These are phyloP conservation scores for Ilex paraguariensis DNA, from an alignment of 305 asterid genomes.

Conservation along the genomic window DNA sequence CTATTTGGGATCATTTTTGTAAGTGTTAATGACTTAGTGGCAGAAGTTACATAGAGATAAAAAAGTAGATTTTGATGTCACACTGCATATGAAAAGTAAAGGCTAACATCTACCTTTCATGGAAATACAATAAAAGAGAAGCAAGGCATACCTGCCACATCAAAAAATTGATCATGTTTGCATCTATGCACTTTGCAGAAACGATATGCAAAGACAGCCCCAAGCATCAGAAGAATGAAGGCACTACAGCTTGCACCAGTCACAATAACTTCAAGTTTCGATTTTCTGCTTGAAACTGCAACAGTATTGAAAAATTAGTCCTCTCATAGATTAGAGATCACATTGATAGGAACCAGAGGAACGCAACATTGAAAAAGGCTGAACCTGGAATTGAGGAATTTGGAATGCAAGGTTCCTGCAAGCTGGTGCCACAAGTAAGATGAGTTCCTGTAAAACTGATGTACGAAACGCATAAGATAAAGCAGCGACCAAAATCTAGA, in stretches of 20 bases:
- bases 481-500: constrained; percentile 2
- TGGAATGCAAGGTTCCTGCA: constrained; percentile 67
- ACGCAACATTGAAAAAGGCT: neutral
- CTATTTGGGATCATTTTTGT: too few species aligned
- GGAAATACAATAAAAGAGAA: neutral
- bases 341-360: neutral
- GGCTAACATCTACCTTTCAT: neutral
- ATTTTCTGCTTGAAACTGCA: constrained; percentile 52
- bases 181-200: constrained; percentile 30
- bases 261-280: constrained; percentile 47
- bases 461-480: constrained; percentile 10
- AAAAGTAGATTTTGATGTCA: too few species aligned
- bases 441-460: constrained; percentile 68
- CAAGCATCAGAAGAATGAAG: constrained; percentile 56
- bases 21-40: too few species aligned
- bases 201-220: constrained; percentile 43
- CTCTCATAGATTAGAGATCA: neutral
- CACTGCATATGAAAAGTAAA: too few species aligned
- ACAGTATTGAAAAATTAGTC: neutral
- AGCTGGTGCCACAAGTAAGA: constrained; percentile 58
- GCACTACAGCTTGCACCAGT: constrained; percentile 51
- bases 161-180: constrained; percentile 45
- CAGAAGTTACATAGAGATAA: too few species aligned
- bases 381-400: constrained; percentile 59
- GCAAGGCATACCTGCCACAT: constrained; percentile 52